These are phyloP conservation scores for Tetragonia tetragonoides DNA, from an alignment of 148 eudicot species.

Conservation along the genomic window DNA sequence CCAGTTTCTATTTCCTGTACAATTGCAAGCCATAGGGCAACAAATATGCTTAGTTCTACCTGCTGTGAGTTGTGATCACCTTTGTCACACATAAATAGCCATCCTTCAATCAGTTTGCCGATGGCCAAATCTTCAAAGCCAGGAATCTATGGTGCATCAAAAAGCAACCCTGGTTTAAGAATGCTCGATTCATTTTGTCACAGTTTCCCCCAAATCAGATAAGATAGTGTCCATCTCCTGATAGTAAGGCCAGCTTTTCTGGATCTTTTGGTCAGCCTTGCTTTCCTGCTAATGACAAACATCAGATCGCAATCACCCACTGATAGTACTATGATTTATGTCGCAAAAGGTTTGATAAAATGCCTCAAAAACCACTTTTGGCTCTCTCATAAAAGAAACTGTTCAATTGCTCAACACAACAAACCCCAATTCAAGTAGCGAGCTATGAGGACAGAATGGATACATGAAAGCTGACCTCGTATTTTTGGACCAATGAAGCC, in stretches of 20 bases:
- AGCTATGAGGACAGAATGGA: not conserved
- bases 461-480: constrained; percentile 62
- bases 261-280: constrained; percentile 43
- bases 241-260: constrained; percentile 66
- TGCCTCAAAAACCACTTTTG: not conserved
- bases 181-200: constrained; percentile 32
- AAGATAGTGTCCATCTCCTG: constrained; percentile 57
- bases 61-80: not conserved
- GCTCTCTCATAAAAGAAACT: too few relatives aligned
- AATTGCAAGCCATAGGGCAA: not conserved
- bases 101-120: constrained; percentile 7
- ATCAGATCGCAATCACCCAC: constrained; percentile 1
- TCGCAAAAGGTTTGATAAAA: not conserved
- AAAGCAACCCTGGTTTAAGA: not conserved
- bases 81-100: not conserved
- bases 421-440: not conserved
- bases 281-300: constrained; percentile 53
- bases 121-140: not conserved
- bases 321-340: not conserved
- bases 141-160: not conserved
- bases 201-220: constrained; percentile 45
- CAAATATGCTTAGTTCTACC: not conserved
- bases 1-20: not conserved
- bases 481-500: constrained; percentile 83
- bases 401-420: too few relatives aligned